These are phyloP conservation scores for Trichoderma erinaceum DNA, from an alignment of 495 filamentous ascomycete genomes.

Conservation along the genomic window DNA sequence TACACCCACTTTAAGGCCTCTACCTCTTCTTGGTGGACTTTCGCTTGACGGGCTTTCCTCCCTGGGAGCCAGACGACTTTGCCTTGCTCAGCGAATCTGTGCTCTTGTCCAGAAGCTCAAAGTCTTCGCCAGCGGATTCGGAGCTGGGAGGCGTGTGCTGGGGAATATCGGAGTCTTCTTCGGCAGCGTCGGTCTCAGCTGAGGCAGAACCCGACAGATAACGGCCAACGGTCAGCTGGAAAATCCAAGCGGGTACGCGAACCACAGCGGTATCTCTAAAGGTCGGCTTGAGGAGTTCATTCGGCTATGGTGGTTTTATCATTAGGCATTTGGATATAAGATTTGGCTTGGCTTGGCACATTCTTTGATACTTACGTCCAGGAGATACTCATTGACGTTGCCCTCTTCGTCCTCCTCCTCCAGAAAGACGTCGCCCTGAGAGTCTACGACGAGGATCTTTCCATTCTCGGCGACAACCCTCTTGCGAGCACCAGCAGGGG, in stretches of 20 bases:
- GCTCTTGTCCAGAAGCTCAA: conserved; percentile 51
- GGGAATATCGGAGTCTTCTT: conserved; percentile 30
- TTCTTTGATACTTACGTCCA: conserved; percentile 56
- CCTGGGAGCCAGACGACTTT: conserved; percentile 34
- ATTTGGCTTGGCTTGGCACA: background rate
- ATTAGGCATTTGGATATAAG: conserved; percentile 10
- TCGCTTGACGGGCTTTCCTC: conserved; percentile 31
- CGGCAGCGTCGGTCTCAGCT: conserved; percentile 31
- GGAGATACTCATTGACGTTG: conserved; percentile 68
- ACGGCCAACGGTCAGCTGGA: conserved; percentile 50
- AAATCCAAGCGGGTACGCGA: conserved; percentile 61
- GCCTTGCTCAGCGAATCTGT: conserved; percentile 36
- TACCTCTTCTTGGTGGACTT: conserved; percentile 47
- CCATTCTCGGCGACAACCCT: conserved; percentile 85
- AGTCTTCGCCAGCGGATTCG: conserved; percentile 46
- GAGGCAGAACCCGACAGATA: conserved; percentile 36
- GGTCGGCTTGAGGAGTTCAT: conserved; percentile 60
- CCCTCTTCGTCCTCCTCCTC: conserved; percentile 87
- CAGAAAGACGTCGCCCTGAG: conserved; percentile 82
- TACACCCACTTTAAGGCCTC: background rate
- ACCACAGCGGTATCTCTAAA: conserved; percentile 64
- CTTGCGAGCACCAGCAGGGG: conserved; percentile 30
- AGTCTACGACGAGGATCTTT: conserved; percentile 89
- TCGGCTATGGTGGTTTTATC: conserved; percentile 35
- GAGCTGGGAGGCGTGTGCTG: conserved; percentile 37